phyloP scores from a whole-genome alignment of 306 rosid genomes.

The Pterocarpus macrocarpus region DNA sequence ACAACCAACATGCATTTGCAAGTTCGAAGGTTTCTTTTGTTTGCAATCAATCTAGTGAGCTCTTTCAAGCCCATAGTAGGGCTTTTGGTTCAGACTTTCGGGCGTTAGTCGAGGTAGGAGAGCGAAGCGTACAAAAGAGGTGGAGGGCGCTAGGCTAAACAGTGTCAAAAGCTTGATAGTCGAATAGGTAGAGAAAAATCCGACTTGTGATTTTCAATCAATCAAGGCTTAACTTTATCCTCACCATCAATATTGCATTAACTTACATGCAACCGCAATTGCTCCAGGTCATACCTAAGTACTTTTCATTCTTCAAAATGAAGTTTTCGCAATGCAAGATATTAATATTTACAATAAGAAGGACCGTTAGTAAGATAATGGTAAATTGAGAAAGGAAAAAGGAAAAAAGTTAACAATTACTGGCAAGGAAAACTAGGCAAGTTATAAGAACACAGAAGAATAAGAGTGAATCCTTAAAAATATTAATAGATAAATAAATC shows the following conservation, averaged over 20 bases:
- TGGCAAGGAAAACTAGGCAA: conserved; percentile 1
- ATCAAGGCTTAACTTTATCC: conserved; percentile 73
- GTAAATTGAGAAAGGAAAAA: conserved; percentile 27
- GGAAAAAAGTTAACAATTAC: not conserved
- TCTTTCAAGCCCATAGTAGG: no score
- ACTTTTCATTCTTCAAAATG: conserved; percentile 91
- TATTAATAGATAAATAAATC: not conserved
- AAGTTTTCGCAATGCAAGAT: conserved; percentile 97
- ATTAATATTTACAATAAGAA: conserved; percentile 75
- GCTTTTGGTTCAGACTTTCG: no score
- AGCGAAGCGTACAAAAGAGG: no score
- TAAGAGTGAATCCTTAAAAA: not conserved
- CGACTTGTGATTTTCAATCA: no score
- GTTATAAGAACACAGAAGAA: not conserved
- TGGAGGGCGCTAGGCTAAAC: no score
- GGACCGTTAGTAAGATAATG: conserved; percentile 39
- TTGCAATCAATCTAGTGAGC: no score
- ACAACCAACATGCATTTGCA: no score
- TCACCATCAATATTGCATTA: conserved; percentile 63
- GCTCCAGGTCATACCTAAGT: conserved; percentile 71
- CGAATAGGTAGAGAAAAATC: conserved; percentile 66
- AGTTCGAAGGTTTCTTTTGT: no score
- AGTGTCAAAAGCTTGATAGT: no score
- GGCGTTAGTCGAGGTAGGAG: no score
- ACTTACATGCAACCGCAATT: conserved; percentile 6